Evolutionary conservation across 164 flowering plant genomes (phyloP).

Genomic region (Berberis thunbergii): DNA sequence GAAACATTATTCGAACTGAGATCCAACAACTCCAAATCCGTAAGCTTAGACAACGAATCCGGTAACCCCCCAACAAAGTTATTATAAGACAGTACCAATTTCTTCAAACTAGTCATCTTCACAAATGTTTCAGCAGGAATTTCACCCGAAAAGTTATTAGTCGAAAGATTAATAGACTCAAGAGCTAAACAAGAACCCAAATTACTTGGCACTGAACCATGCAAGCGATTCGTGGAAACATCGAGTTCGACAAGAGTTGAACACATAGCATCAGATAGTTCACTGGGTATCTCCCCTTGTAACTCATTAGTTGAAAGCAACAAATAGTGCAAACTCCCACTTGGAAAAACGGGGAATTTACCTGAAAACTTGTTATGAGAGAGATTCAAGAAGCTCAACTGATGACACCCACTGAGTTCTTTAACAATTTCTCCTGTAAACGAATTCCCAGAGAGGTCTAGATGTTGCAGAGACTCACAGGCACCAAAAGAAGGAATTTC

Average conservation of each 20-base stretch:
- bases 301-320: slow-evolving; percentile 41
- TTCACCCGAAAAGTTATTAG: slow-evolving; percentile 57
- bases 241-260: slow-evolving; percentile 47
- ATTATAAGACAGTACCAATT: slow-evolving; percentile 45
- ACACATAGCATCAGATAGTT: slow-evolving; percentile 30
- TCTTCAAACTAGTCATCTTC: slow-evolving; percentile 47
- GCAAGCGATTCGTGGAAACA: slow-evolving; percentile 49
- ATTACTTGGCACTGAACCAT: slow-evolving; percentile 51
- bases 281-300: slow-evolving; percentile 42
- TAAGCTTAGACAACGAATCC: slow-evolving; percentile 38
- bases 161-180: slow-evolving; percentile 47
- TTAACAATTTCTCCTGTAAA: slow-evolving; percentile 36
- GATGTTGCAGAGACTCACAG: slow-evolving; percentile 34
- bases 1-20: slow-evolving; percentile 70
- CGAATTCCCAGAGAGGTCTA: slow-evolving; percentile 59
- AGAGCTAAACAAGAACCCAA: slow-evolving; percentile 46
- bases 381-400: slow-evolving; percentile 46
- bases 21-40: slow-evolving; percentile 61
- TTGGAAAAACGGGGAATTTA: slow-evolving; percentile 36
- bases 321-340: slow-evolving; percentile 32
- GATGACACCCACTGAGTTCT: slow-evolving; percentile 28
- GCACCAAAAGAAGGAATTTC: slow-evolving; percentile 31
- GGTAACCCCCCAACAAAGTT: slow-evolving; percentile 47
- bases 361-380: slow-evolving; percentile 58
- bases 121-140: slow-evolving; percentile 43